phyloP scores from a whole-genome alignment of 495 filamentous ascomycete species.

The Hypoxylon intermedium region DNA sequence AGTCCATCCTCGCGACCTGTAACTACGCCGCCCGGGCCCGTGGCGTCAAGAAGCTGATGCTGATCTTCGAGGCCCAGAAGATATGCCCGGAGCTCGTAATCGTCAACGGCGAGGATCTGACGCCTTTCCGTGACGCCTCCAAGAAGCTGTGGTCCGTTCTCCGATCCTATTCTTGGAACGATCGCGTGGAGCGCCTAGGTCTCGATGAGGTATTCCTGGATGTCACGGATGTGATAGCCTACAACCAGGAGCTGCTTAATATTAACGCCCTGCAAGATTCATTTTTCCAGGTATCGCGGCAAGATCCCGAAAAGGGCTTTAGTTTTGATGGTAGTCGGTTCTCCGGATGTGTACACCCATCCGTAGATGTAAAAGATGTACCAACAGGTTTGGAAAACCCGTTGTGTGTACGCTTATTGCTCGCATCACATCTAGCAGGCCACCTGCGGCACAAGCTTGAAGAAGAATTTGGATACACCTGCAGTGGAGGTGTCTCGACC shows the following conservation, averaged over 20 bases:
- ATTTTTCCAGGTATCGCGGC: slow-evolving; percentile 79
- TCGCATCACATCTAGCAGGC: slow-evolving; percentile 77
- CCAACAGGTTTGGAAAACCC: slow-evolving; percentile 19
- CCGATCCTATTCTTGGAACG: slow-evolving; percentile 73
- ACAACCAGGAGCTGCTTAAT: slow-evolving; percentile 78
- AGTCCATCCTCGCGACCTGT: slow-evolving; percentile 92
- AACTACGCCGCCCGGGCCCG: slow-evolving; percentile 85
- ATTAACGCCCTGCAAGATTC: slow-evolving; percentile 65
- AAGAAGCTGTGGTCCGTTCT: slow-evolving; percentile 78
- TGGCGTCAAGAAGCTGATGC: slow-evolving; percentile 83
- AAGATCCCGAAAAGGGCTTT: slow-evolving; percentile 82
- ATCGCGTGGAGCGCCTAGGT: slow-evolving; percentile 77
- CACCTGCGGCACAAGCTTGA: slow-evolving; percentile 76
- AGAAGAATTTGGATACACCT: slow-evolving; percentile 80
- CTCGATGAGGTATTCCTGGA: slow-evolving; percentile 84
- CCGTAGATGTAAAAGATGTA: slow-evolving; percentile 4
- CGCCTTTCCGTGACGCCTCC: slow-evolving; percentile 82
- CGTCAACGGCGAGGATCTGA: slow-evolving; percentile 85
- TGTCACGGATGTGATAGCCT: slow-evolving; percentile 82
- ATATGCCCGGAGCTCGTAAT: slow-evolving; percentile 85
- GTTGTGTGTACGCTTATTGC: slow-evolving; percentile 62
- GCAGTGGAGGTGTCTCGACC: slow-evolving; percentile 85
- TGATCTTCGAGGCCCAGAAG: slow-evolving; percentile 79
- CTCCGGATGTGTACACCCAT: slow-evolving; percentile 42
- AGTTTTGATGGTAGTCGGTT: slow-evolving; percentile 71